A percentile compares a stretch with the other conserved stretches of the same genome.
These are phyloP conservation scores for Epichloe festucae DNA, from an alignment of 2,329 filamentous ascomycete species.

Conservation along the genomic window DNA sequence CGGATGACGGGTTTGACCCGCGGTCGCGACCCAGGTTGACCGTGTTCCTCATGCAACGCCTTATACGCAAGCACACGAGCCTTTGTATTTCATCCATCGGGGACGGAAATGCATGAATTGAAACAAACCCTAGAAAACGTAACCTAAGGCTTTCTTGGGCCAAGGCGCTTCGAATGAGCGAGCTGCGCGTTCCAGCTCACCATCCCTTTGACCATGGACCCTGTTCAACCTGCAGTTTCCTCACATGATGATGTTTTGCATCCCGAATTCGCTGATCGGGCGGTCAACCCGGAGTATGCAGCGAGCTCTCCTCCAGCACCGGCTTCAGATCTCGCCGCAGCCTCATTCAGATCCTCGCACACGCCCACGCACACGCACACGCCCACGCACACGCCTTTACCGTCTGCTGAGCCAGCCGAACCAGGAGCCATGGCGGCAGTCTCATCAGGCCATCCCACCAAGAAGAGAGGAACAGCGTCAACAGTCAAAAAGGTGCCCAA, in stretches of 20 bases:
- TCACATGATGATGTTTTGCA: conserved; percentile 15
- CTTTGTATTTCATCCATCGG: background rate
- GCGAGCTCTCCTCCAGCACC: conserved; percentile 12
- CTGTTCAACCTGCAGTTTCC: conserved; percentile 10
- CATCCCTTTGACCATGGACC: conserved; percentile 15
- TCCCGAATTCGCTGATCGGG: conserved; percentile 15
- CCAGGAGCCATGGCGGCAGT: conserved; percentile 10
- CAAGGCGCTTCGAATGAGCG: background rate
- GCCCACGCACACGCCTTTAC: conserved; percentile 12
- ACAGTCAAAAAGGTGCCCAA: conserved; percentile 29
- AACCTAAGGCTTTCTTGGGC: background rate
- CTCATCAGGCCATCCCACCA: conserved; percentile 12
- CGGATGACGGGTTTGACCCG: no score
- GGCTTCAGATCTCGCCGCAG: conserved; percentile 9
- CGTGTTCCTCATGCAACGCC: background rate
- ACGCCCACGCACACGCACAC: conserved; percentile 10
- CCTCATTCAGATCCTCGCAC: conserved; percentile 16
- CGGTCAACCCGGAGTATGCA: conserved; percentile 15
- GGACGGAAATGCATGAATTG: background rate
- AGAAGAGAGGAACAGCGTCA: conserved; percentile 30
- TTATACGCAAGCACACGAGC: background rate
- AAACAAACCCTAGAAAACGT: background rate
- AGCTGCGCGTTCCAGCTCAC: background rate
- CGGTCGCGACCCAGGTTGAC: background rate
- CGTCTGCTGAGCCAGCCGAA: conserved; percentile 18